Evolutionary conservation across 257 asterid species (phyloP).

Genomic region (Salvia miltiorrhiza): DNA sequence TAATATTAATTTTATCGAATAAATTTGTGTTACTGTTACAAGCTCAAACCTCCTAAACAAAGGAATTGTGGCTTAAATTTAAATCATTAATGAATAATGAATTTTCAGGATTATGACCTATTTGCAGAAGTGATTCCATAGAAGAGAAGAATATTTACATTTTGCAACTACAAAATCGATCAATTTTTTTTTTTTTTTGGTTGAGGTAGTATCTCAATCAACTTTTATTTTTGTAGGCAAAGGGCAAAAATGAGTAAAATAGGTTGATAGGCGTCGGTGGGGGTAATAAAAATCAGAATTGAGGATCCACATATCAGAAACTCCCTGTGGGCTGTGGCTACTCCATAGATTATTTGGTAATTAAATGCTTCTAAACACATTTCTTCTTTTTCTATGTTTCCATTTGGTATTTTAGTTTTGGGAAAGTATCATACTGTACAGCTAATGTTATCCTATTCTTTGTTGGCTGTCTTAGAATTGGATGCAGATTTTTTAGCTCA

Average conservation of each 20-base stretch:
- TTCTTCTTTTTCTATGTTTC: not conserved
- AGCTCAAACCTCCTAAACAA: not conserved
- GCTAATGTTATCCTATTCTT: constrained; percentile 1
- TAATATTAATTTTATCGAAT: constrained; percentile 2
- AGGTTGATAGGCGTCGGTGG: not conserved
- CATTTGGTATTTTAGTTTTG: not conserved
- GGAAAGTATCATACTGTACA: constrained; percentile 1
- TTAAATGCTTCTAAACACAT: not conserved
- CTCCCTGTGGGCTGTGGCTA: constrained; percentile 68
- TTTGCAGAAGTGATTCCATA: too few species aligned
- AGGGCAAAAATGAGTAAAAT: not conserved
- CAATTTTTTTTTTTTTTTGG: too few species aligned
- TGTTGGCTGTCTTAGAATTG: constrained; percentile 3
- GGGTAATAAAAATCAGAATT: constrained; percentile 11
- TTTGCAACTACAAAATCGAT: too few species aligned
- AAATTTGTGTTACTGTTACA: not conserved
- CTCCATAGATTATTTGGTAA: constrained; percentile 22
- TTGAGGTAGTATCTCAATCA: not conserved
- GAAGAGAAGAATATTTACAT: not conserved
- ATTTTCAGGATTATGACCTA: too few species aligned
- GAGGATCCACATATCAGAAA: constrained; percentile 51
- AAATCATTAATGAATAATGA: not conserved
- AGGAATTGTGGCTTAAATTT: not conserved
- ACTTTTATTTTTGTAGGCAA: not conserved
- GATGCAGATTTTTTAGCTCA: not conserved